These are phyloP conservation scores for Acer saccharum DNA, from an alignment of 345 rosid genomes.

Conservation along the genomic window DNA sequence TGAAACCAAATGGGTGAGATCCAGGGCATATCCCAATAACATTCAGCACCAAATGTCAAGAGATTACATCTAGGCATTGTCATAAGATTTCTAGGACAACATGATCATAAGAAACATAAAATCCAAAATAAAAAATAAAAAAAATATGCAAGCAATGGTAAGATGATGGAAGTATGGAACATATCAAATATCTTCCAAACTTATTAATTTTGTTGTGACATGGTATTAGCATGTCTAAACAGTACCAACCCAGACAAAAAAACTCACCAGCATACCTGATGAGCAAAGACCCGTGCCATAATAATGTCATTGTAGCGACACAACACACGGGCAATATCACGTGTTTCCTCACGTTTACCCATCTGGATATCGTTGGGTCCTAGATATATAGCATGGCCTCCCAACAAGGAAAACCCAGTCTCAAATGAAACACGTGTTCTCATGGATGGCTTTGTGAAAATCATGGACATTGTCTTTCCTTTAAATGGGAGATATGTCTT, in stretches of 20 bases:
- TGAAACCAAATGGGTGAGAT: background rate
- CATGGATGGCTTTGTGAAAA: conserved; percentile 97
- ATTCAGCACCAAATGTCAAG: background rate
- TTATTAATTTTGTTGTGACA: background rate
- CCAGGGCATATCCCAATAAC: background rate
- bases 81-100: background rate
- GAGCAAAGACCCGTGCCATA: conserved; percentile 96
- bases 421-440: conserved; percentile 95
- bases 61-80: background rate
- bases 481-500: conserved; percentile 74
- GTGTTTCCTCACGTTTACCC: conserved; percentile 97
- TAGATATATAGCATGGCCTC: conserved; percentile 91
- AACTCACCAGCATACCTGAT: conserved; percentile 96
- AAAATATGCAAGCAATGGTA: background rate
- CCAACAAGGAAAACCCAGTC: conserved; percentile 91
- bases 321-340: conserved; percentile 93
- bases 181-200: background rate
- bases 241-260: conserved; percentile 7
- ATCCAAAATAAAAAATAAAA: background rate
- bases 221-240: background rate
- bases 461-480: conserved; percentile 96
- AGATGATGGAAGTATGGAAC: background rate
- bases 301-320: conserved; percentile 86
- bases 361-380: conserved; percentile 95
- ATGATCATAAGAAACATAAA: background rate